A percentile compares a stretch with the other conserved stretches of the same genome.
phyloP scores from a whole-genome alignment of 2,329 filamentous ascomycete species.

The Colletotrichum sp. region DNA sequence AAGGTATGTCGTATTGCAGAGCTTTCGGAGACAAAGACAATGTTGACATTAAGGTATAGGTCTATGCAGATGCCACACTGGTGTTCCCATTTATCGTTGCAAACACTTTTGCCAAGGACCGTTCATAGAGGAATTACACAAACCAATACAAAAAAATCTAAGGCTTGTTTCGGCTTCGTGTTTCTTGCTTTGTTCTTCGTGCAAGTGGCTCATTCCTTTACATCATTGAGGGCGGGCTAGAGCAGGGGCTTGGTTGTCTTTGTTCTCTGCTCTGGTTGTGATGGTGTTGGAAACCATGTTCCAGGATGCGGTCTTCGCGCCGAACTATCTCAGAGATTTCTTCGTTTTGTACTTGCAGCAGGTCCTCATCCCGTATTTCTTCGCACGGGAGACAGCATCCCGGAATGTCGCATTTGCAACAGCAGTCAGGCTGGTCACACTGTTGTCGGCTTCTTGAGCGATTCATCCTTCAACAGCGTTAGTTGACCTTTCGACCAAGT shows the following conservation, averaged over 20 bases:
- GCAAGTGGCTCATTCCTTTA: neutral
- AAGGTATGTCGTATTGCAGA: slow-evolving; percentile 65
- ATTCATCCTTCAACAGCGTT: neutral
- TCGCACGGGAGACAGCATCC: neutral
- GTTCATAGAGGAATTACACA: slow-evolving; percentile 2
- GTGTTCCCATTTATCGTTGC: slow-evolving; percentile 72
- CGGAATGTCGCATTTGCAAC: neutral
- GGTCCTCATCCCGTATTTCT: neutral
- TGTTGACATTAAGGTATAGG: slow-evolving; percentile 39
- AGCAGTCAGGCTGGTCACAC: neutral
- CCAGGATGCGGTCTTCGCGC: neutral
- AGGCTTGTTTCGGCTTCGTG: neutral
- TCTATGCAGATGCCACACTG: slow-evolving; percentile 68
- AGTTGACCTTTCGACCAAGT: neutral
- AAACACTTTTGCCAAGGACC: slow-evolving; percentile 68
- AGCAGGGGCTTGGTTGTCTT: neutral
- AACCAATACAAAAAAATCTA: neutral
- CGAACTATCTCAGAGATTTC: neutral
- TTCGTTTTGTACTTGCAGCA: neutral
- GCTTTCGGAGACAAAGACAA: neutral
- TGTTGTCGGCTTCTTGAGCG: neutral
- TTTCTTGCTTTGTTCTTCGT: neutral
- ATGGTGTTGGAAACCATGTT: neutral
- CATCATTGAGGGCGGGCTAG: neutral
- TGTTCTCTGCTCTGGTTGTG: neutral